Evolutionary conservation across 1,284 basidiomycete genomes (phyloP).

Genomic region (Amylostereum areolatum): DNA sequence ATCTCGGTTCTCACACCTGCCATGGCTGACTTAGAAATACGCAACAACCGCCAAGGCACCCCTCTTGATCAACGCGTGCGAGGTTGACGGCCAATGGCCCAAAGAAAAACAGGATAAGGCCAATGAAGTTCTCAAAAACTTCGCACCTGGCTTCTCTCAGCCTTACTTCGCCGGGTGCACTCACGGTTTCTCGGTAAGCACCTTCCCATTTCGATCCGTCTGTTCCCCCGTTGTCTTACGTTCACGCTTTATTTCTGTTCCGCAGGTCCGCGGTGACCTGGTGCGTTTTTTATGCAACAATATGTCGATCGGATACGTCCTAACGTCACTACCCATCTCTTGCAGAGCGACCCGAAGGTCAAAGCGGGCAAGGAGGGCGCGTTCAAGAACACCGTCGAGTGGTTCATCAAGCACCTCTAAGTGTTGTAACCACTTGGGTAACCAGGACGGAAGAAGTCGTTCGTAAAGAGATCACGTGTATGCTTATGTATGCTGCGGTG

Average conservation of each 20-base stretch:
- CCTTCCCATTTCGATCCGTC: background rate
- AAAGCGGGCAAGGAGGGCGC: constrained; percentile 31
- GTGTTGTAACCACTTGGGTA: background rate
- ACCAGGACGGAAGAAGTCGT: no score
- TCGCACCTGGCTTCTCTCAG: constrained; percentile 39
- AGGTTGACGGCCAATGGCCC: constrained; percentile 46
- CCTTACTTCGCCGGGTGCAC: constrained; percentile 36
- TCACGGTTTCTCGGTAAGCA: constrained; percentile 47
- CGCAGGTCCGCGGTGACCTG: constrained; percentile 22
- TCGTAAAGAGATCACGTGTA: no score
- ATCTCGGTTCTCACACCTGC: background rate
- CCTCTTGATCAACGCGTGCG: constrained; percentile 60
- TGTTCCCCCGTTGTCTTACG: background rate
- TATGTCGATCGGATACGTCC: constrained; percentile 4
- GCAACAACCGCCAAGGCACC: constrained; percentile 39
- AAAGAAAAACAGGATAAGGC: constrained; percentile 38
- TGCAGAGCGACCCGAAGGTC: constrained; percentile 27
- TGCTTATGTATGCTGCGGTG: no score
- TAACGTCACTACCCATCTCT: background rate
- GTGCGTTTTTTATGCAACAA: constrained; percentile 10
- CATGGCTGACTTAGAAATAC: constrained; percentile 38
- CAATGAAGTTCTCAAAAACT: constrained; percentile 52
- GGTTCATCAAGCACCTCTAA: constrained; percentile 19
- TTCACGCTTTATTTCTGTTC: background rate
- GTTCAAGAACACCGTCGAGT: constrained; percentile 29